Evolutionary conservation across 176 grass and related monocot species (phyloP).

Genomic region (Carex myosuroides): DNA sequence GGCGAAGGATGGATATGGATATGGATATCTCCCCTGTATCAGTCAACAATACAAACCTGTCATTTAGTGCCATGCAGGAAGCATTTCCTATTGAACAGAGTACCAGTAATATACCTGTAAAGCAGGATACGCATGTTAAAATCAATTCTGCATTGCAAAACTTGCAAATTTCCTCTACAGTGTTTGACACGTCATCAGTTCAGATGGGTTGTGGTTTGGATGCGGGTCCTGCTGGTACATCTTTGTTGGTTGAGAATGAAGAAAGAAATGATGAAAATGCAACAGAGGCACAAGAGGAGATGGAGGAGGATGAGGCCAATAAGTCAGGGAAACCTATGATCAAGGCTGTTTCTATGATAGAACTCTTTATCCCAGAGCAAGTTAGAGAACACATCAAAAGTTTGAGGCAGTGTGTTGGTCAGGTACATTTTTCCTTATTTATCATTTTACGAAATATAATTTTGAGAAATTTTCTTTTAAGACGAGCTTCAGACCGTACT

Average conservation of each 20-base stretch:
- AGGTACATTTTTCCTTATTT: constrained; percentile 46
- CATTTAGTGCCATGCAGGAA: constrained; percentile 34
- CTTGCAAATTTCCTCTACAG: background rate
- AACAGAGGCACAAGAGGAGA: constrained; percentile 61
- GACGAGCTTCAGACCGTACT: background rate
- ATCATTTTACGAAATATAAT: constrained; percentile 10
- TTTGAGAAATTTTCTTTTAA: background rate
- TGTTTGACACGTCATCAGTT: constrained; percentile 29
- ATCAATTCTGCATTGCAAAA: constrained; percentile 18
- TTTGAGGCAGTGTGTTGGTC: constrained; percentile 88
- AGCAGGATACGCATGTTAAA: constrained; percentile 50
- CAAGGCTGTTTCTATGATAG: constrained; percentile 93
- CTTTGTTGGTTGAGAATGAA: constrained; percentile 44
- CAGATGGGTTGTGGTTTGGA: constrained; percentile 36
- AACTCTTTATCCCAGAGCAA: constrained; percentile 96
- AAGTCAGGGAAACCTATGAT: constrained; percentile 96
- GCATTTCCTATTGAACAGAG: constrained; percentile 50
- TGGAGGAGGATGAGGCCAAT: constrained; percentile 37
- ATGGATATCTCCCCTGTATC: constrained; percentile 40
- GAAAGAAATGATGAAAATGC: constrained; percentile 28
- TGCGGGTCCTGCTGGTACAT: constrained; percentile 32
- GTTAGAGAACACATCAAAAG: constrained; percentile 77
- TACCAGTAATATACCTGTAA: constrained; percentile 32
- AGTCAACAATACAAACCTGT: constrained; percentile 39
- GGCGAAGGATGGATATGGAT: constrained; percentile 58